These are phyloP conservation scores for Multifurca ochricompacta DNA, from an alignment of 768 basidiomycete species.

Conservation along the genomic window DNA sequence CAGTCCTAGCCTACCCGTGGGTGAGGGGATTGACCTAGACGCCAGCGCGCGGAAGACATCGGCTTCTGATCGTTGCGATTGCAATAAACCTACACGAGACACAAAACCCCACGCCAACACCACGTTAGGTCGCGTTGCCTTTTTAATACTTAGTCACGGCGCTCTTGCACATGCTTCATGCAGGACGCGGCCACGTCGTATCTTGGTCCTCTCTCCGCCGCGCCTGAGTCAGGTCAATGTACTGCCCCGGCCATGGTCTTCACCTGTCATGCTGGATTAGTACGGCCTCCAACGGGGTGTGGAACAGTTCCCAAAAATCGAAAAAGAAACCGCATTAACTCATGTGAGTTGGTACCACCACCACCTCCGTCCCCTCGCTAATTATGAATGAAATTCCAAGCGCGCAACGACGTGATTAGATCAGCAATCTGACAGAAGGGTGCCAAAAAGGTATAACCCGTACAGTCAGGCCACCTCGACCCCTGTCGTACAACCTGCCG, in stretches of 20 bases:
- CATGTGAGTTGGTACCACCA: background rate
- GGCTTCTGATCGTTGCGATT: constrained; percentile 3
- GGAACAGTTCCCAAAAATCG: constrained; percentile 13
- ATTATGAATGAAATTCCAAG: background rate
- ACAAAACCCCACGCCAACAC: background rate
- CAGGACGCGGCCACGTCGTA: constrained; percentile 69
- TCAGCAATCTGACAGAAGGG: background rate
- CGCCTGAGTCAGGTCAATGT: constrained; percentile 63
- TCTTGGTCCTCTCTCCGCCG: constrained; percentile 46
- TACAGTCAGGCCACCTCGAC: constrained; percentile 2
- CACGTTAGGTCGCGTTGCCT: background rate
- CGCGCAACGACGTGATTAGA: background rate
- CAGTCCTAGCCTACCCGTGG: background rate
- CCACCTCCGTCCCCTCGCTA: background rate
- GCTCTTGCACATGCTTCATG: constrained; percentile 25
- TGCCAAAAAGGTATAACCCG: constrained; percentile 1
- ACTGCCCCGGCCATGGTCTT: constrained; percentile 66
- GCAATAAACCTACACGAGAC: constrained; percentile 8
- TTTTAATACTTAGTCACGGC: background rate
- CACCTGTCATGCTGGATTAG: constrained; percentile 36
- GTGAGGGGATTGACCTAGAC: background rate
- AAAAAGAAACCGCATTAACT: constrained; percentile 1
- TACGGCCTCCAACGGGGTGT: background rate
- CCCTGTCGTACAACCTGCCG: constrained; percentile 2
- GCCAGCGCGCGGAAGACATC: constrained; percentile 7